phyloP scores from a whole-genome alignment of 2,329 filamentous ascomycete species.

The Neonectria faginata region DNA sequence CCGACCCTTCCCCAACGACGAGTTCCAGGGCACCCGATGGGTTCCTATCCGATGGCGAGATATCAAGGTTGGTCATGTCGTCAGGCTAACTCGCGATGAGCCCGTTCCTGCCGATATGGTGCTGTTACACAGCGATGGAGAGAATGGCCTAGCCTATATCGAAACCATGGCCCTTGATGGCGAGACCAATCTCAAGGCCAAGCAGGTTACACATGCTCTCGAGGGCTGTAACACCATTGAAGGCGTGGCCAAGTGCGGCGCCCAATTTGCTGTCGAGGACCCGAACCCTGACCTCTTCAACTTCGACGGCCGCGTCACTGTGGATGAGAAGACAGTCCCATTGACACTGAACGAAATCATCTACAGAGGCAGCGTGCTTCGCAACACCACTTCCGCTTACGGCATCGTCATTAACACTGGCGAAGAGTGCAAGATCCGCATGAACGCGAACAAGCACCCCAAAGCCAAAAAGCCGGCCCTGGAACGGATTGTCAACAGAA shows the following conservation, averaged over 20 bases:
- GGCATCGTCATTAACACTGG: slow-evolving; percentile 90
- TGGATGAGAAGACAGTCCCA: slow-evolving; percentile 70
- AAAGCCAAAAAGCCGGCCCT: slow-evolving; percentile 84
- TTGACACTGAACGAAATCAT: slow-evolving; percentile 85
- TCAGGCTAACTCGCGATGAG: slow-evolving; percentile 74
- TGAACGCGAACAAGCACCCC: slow-evolving; percentile 92
- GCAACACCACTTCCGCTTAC: slow-evolving; percentile 80
- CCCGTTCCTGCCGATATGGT: slow-evolving; percentile 85
- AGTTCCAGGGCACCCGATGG: slow-evolving; percentile 72
- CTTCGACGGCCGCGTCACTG: slow-evolving; percentile 76
- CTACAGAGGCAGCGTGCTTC: slow-evolving; percentile 85
- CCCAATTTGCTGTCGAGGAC: slow-evolving; percentile 78
- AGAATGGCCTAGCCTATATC: slow-evolving; percentile 83
- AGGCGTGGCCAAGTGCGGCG: slow-evolving; percentile 65
- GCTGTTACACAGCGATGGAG: slow-evolving; percentile 80
- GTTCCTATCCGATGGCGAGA: slow-evolving; percentile 57
- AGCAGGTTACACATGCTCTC: slow-evolving; percentile 72
- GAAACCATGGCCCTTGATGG: slow-evolving; percentile 89
- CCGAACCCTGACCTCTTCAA: slow-evolving; percentile 82
- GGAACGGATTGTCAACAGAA: slow-evolving; percentile 80
- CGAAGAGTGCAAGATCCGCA: slow-evolving; percentile 91
- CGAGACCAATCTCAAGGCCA: slow-evolving; percentile 85
- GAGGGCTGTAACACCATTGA: slow-evolving; percentile 67
- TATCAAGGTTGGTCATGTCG: slow-evolving; percentile 62
- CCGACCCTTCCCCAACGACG: slow-evolving; percentile 59